A percentile compares a stretch with the other conserved stretches of the same genome.
phyloP scores from a whole-genome alignment of 352 stramenopile species.

The Phytophthora meadii region DNA sequence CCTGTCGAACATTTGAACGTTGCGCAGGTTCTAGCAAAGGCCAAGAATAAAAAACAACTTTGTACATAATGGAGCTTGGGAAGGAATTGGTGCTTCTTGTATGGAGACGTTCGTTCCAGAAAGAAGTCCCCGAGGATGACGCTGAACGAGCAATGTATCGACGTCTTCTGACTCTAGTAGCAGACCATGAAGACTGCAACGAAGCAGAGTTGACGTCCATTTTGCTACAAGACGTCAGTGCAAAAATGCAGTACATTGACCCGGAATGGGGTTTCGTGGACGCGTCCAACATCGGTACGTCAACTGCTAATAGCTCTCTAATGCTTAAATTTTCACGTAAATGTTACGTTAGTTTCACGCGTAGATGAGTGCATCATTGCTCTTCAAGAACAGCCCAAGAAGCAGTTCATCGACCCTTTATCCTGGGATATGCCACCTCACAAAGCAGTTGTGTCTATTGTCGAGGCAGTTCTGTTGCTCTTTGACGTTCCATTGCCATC shows the following conservation, averaged over 20 bases:
- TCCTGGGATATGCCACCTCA: slow-evolving; percentile 65
- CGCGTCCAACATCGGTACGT: slow-evolving; percentile 60
- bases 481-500: slow-evolving; percentile 48
- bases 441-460: slow-evolving; percentile 48
- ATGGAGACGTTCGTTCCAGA: slow-evolving; percentile 33
- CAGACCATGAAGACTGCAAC: slow-evolving; percentile 15
- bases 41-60: slow-evolving; percentile 31
- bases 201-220: slow-evolving; percentile 18
- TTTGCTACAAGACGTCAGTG: slow-evolving; percentile 37
- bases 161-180: slow-evolving; percentile 25
- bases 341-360: slow-evolving; percentile 41
- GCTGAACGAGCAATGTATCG: slow-evolving; percentile 26
- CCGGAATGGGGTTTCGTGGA: slow-evolving; percentile 61
- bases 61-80: background rate
- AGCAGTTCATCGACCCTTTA: slow-evolving; percentile 69
- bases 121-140: slow-evolving; percentile 19
- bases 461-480: slow-evolving; percentile 63
- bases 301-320: background rate
- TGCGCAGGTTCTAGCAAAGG: slow-evolving; percentile 33
- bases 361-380: slow-evolving; percentile 70
- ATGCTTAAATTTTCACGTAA: no score
- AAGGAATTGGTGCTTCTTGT: slow-evolving; percentile 16
- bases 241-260: slow-evolving; percentile 53
- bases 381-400: slow-evolving; percentile 61
- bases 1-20: slow-evolving; percentile 11